Evolutionary conservation across 352 stramenopile genomes (phyloP).

Genomic region (Elongisporangium prolatum): DNA sequence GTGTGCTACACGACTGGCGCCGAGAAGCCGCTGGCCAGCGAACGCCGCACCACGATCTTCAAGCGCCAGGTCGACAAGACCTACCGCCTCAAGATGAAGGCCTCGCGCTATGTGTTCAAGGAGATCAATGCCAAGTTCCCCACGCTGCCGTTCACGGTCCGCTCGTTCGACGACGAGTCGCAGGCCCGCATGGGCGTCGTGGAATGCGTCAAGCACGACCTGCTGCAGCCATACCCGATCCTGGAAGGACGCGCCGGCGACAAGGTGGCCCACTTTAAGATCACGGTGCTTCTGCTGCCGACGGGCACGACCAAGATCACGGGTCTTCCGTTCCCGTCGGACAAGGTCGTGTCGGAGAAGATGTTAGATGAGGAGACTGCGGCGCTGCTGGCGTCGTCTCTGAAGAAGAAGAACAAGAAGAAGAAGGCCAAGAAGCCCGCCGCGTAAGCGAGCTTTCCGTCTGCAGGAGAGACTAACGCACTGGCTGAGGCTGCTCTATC

Average conservation of each 20-base stretch:
- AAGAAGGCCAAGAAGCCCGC: constrained; percentile 87
- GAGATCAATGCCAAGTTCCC: constrained; percentile 99
- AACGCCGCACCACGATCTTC: constrained; percentile 97
- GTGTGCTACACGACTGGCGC: constrained; percentile 98
- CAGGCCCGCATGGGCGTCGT: constrained; percentile 97
- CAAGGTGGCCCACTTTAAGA: constrained; percentile 99
- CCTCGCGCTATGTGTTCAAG: constrained; percentile 94
- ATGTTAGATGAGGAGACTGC: constrained; percentile 90
- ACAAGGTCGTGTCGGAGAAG: constrained; percentile 91
- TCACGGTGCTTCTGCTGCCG: constrained; percentile 96
- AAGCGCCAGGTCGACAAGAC: constrained; percentile 98
- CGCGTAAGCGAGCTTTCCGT: constrained; percentile 10
- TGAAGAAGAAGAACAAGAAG: constrained; percentile 97
- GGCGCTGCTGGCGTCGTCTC: constrained; percentile 86
- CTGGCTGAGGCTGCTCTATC: constrained; percentile 16
- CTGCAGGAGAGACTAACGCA: not conserved
- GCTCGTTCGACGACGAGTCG: constrained; percentile 93
- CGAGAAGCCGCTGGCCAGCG: constrained; percentile 90
- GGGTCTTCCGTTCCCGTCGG: constrained; percentile 87
- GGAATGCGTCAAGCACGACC: constrained; percentile 97
- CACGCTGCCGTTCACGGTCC: constrained; percentile 98
- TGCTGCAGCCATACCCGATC: constrained; percentile 97
- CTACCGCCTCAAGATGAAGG: constrained; percentile 95
- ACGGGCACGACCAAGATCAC: constrained; percentile 96
- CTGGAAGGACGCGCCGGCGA: constrained; percentile 93